phyloP scores from a whole-genome alignment of 441 rosid genomes.

The Gossypium gossypioides region DNA sequence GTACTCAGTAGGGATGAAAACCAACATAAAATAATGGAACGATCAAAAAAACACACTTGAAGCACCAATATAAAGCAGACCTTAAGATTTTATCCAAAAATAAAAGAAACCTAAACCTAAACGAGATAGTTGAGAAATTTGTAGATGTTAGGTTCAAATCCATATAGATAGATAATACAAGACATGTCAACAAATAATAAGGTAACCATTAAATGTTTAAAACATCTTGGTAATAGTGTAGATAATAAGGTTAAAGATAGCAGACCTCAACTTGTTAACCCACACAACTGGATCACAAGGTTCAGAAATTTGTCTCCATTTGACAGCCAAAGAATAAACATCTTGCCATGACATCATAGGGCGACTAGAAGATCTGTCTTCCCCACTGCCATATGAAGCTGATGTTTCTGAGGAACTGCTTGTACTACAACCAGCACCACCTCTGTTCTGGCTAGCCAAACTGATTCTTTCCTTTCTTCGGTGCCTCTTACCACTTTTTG shows the following conservation, averaged over 20 bases:
- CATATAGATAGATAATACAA: not conserved
- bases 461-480: conserved; percentile 65
- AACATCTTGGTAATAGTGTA: conserved; percentile 3
- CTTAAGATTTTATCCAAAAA: not conserved
- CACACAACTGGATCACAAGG: conserved; percentile 99
- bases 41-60: not conserved
- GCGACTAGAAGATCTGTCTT: conserved; percentile 61
- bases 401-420: conserved; percentile 67
- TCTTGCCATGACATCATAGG: conserved; percentile 74
- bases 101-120: not conserved
- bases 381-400: conserved; percentile 48
- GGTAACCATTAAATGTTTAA: not conserved
- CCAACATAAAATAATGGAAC: conserved; percentile 3
- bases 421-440: conserved; percentile 93
- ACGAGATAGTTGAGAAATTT: not conserved
- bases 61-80: not conserved
- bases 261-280: conserved; percentile 84
- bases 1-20: not conserved
- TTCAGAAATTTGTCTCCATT: conserved; percentile 99
- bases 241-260: conserved; percentile 1
- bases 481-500: conserved; percentile 56
- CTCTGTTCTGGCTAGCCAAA: conserved; percentile 83
- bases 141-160: not conserved
- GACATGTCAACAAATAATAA: not conserved
- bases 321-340: conserved; percentile 73